These are phyloP conservation scores for Aspergillus costaricaensis DNA, from an alignment of 2,329 filamentous ascomycete species.

Conservation along the genomic window DNA sequence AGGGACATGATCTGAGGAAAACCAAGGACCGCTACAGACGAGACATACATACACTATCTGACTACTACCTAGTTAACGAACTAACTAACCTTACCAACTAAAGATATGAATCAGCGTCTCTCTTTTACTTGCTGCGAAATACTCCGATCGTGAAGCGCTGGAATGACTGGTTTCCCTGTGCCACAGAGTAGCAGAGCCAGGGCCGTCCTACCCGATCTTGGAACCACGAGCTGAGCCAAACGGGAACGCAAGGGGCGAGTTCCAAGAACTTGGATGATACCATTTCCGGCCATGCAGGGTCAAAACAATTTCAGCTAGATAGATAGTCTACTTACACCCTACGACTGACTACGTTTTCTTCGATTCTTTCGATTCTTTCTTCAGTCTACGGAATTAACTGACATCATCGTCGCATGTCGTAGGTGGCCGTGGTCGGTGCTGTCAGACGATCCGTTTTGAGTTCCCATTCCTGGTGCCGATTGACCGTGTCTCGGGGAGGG, in stretches of 20 bases:
- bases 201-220: constrained; percentile 22
- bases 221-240: constrained; percentile 24
- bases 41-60: constrained; percentile 16
- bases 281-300: constrained; percentile 20
- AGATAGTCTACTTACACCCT: neutral
- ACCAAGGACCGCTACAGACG: neutral
- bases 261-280: constrained; percentile 16
- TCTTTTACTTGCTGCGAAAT: constrained; percentile 6
- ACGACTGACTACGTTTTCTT: neutral
- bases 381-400: neutral
- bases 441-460: neutral
- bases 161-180: neutral
- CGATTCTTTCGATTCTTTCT: neutral
- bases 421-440: neutral
- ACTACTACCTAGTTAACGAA: too few relatives aligned
- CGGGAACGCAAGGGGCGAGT: constrained; percentile 21
- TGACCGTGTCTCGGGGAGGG: too few relatives aligned
- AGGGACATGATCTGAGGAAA: neutral
- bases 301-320: constrained; percentile 13
- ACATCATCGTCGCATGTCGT: neutral
- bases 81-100: too few relatives aligned
- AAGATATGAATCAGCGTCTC: neutral
- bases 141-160: constrained; percentile 6
- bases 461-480: too few relatives aligned
- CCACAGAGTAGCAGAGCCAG: constrained; percentile 10